Conservation (phyloP, 2,329 filamentous ascomycete species). For the Cladosporium oxysporum region DNA sequence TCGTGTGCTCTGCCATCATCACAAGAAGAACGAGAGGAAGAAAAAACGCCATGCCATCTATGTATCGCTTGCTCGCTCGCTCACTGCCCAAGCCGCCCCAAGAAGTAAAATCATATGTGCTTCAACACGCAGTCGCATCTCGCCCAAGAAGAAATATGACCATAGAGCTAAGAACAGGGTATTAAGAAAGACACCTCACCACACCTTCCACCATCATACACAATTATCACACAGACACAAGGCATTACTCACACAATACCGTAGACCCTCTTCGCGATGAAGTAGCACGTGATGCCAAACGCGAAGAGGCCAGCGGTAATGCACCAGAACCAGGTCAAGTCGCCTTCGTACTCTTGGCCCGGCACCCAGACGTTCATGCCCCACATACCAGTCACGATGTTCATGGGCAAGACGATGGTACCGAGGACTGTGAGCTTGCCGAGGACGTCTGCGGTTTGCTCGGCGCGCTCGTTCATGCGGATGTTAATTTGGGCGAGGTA, state of each 20-base stretch:
- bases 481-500: conserved; percentile 99
- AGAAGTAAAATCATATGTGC: not conserved
- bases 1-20: not conserved
- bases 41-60: not conserved
- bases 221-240: not conserved
- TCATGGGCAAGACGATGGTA: conserved; percentile 97
- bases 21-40: not conserved
- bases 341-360: conserved; percentile 78
- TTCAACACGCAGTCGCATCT: not conserved
- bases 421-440: conserved; percentile 93
- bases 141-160: not conserved
- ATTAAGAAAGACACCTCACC: not conserved
- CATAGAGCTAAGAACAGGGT: not conserved
- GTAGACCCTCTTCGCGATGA: conserved; percentile 81
- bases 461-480: conserved; percentile 95
- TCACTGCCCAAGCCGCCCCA: not conserved
- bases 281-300: conserved; percentile 79
- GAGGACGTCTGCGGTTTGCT: conserved; percentile 91
- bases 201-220: not conserved
- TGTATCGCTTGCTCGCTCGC: not conserved
- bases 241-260: conserved; percentile 63
- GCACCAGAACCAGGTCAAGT: conserved; percentile 51
- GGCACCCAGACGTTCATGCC: conserved; percentile 91
- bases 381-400: conserved; percentile 97
- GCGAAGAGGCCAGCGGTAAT: conserved; percentile 72